Evolutionary conservation across 768 basidiomycete species (phyloP).

Genomic region (Dacryopinax spathularia): DNA sequence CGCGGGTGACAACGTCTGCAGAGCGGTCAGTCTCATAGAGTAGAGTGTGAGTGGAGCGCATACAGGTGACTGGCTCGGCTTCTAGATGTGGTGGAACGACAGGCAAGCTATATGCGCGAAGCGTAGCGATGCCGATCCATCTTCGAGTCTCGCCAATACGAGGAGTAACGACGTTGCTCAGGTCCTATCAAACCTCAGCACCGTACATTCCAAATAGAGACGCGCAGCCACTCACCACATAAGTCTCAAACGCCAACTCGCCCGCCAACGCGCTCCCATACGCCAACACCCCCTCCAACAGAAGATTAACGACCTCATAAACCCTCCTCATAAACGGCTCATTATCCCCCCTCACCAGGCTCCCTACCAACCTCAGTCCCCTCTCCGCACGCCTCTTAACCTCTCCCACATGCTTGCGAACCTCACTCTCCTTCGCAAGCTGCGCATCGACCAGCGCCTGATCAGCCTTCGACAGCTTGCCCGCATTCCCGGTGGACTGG

Average conservation of each 20-base stretch:
- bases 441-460: constrained; percentile 72
- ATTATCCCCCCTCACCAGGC: constrained; percentile 38
- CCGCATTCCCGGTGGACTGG: constrained; percentile 27
- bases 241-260: constrained; percentile 51
- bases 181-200: constrained; percentile 30
- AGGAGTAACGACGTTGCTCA: constrained; percentile 59
- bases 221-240: constrained; percentile 41
- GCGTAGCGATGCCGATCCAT: constrained; percentile 72
- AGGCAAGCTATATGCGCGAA: constrained; percentile 53
- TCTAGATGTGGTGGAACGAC: constrained; percentile 58
- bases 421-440: constrained; percentile 57
- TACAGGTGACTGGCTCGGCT: constrained; percentile 55
- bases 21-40: not conserved
- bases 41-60: constrained; percentile 14
- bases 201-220: not conserved
- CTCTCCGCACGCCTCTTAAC: constrained; percentile 45
- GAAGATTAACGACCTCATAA: constrained; percentile 39
- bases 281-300: constrained; percentile 53
- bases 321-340: constrained; percentile 46
- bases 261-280: constrained; percentile 51
- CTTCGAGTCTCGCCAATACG: constrained; percentile 51
- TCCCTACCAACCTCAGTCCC: constrained; percentile 54
- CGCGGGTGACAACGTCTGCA: constrained; percentile 65
- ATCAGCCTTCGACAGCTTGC: constrained; percentile 66
- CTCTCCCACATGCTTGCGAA: constrained; percentile 44